Percentiles rank a stretch among this genome's conserved stretches.
Evolutionary conservation across 2,329 filamentous ascomycete species (phyloP).

Genomic region (Sclerotinia borealis): DNA sequence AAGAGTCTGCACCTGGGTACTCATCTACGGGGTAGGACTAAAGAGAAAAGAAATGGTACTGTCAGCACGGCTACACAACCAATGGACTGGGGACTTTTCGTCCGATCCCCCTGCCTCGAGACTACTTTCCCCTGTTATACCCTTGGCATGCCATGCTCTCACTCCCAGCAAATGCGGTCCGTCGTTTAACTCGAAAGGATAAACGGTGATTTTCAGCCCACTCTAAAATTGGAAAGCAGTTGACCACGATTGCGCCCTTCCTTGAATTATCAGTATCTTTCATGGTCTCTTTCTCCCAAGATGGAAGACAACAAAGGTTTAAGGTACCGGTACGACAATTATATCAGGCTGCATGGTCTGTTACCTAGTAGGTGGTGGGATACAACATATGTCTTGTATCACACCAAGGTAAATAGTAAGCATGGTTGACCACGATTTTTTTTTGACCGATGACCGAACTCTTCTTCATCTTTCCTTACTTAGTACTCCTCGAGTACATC

Average conservation of each 20-base stretch:
- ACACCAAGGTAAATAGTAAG: background rate
- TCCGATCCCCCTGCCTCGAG: conserved; percentile 9
- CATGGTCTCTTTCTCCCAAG: background rate
- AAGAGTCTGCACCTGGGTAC: conserved; percentile 11
- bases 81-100: conserved; percentile 11
- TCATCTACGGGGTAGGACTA: background rate
- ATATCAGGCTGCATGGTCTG: background rate
- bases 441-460: background rate
- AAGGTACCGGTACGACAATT: background rate
- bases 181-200: conserved; percentile 5
- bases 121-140: conserved; percentile 4
- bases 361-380: background rate
- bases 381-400: too few species aligned
- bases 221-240: conserved; percentile 20
- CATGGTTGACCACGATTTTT: background rate
- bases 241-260: conserved; percentile 15
- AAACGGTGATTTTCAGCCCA: conserved; percentile 15
- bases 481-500: too few species aligned
- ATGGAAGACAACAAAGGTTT: background rate
- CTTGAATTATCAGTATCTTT: conserved; percentile 14
- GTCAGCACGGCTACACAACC: conserved; percentile 13
- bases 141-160: conserved; percentile 9
- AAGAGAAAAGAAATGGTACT: conserved; percentile 7
- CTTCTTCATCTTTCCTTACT: background rate
- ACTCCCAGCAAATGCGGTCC: conserved; percentile 9